Evolutionary conservation across 768 basidiomycete genomes (phyloP), one percentile per base, ranked within the genome.

Genomic region (Steccherinum ochraceum): DNA sequence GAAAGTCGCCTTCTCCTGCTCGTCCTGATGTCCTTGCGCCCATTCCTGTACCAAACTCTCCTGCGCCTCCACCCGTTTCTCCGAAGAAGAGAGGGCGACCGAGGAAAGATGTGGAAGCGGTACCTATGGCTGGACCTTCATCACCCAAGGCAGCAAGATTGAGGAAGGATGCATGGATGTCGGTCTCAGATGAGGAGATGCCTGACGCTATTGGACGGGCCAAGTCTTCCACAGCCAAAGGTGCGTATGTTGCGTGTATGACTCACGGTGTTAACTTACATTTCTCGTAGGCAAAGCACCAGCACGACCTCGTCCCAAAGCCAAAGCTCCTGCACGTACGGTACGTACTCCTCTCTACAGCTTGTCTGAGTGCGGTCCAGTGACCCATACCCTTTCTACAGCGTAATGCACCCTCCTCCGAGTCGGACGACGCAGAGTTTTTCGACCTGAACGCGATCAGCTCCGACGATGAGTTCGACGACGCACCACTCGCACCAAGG

Each of bases 381-480:
- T 16, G n/a, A 40, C 12, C 12, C 39, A 40, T n/a, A 40, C 12
- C 16, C 25, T 12, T 23, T 47, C 46, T 25, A n/a, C n/a, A n/a
- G n/a, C n/a, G n/a, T n/a, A n/a, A n/a, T n/a, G n/a, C n/a, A n/a
- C n/a, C n/a, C n/a, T n/a, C n/a, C n/a, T n/a, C n/a, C n/a, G n/a
- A n/a, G n/a, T n/a, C n/a, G n/a, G 30, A 35, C 30, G 30, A 35
- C 26, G 52, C 50, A 12, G 64, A 65, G 39, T 59, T 57, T 50
- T 65, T 65, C 43, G 63, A 65, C 48, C 51, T 65, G 26, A 48
- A 61, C 43, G 58, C 55, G 20, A 55, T 64, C 43, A 60, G 58
- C 43, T 51, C 60, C 12, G 52, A 49, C 27, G 49, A 50, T 39
- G 59, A 61, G 18, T 47, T 39, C 5, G 55, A 54, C 53, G 54